These are phyloP conservation scores for Aureobasidium sp. DNA, from an alignment of 2,329 filamentous ascomycete species.

Conservation along the genomic window DNA sequence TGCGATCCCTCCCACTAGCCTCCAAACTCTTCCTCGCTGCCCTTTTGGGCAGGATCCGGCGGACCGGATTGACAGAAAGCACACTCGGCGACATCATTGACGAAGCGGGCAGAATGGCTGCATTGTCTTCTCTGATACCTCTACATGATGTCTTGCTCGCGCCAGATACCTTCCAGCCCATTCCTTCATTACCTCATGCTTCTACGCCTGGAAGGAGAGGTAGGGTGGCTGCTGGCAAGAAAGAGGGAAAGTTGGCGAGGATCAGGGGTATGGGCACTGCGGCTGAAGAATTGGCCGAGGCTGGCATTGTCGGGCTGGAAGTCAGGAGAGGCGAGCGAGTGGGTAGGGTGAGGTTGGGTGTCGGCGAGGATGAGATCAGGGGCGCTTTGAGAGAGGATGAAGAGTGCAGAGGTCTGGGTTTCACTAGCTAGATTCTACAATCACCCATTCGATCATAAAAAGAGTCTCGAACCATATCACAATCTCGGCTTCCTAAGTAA, in stretches of 20 bases:
- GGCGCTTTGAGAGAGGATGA: conserved; percentile 82
- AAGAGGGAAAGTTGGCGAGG: conserved; percentile 36
- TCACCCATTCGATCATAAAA: background rate
- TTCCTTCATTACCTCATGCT: conserved; percentile 15
- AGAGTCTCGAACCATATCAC: no score
- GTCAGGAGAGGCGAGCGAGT: conserved; percentile 70
- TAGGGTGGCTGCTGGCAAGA: conserved; percentile 27
- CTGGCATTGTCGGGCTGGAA: conserved; percentile 82
- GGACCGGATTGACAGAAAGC: conserved; percentile 80
- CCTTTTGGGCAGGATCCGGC: conserved; percentile 67
- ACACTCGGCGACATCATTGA: conserved; percentile 84
- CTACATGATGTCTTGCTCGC: conserved; percentile 55
- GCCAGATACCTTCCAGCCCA: conserved; percentile 32
- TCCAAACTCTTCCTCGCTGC: conserved; percentile 82
- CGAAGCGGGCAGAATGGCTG: conserved; percentile 66
- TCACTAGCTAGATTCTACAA: conserved; percentile 33
- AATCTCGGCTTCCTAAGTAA: no score
- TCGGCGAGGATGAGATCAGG: conserved; percentile 86
- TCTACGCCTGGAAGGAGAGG: conserved; percentile 29
- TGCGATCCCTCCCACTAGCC: conserved; percentile 72
- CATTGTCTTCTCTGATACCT: conserved; percentile 53
- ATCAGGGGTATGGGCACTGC: conserved; percentile 61
- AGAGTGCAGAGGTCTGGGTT: conserved; percentile 73
- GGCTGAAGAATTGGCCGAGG: conserved; percentile 75
- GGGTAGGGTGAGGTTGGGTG: conserved; percentile 75